A percentile compares a stretch with the other conserved stretches of the same genome.
These are phyloP conservation scores for Picochlorum sp. DNA, from an alignment of 139 green algal genomes.

Conservation along the genomic window DNA sequence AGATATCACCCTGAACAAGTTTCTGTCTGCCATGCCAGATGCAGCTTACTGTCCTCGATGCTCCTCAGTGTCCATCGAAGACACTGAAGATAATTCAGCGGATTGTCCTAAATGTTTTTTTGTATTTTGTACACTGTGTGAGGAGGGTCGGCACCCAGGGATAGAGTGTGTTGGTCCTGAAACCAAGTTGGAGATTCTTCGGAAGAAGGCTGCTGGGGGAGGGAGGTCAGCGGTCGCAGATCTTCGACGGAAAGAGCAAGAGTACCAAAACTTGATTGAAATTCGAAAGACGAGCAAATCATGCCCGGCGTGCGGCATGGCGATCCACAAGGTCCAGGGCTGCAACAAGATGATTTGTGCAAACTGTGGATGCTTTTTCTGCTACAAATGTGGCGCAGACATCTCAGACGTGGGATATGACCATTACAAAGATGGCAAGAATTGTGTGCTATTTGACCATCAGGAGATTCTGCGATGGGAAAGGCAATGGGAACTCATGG, in stretches of 20 bases:
- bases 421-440: constrained; percentile 34
- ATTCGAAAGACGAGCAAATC: constrained; percentile 39
- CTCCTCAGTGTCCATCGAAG: constrained; percentile 53
- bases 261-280: constrained; percentile 18
- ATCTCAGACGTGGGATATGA: constrained; percentile 38
- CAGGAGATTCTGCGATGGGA: constrained; percentile 48
- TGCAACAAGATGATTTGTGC: constrained; percentile 88
- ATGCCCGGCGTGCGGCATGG: constrained; percentile 60
- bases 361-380: constrained; percentile 56
- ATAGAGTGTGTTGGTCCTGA: constrained; percentile 33
- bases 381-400: constrained; percentile 40
- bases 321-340: constrained; percentile 53
- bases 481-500: constrained; percentile 11
- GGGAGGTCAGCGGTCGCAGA: constrained; percentile 7
- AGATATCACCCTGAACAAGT: constrained; percentile 56
- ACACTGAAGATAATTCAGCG: constrained; percentile 53
- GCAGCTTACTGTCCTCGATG: constrained; percentile 79
- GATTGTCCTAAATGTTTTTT: constrained; percentile 67
- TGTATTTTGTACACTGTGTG: constrained; percentile 71
- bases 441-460: constrained; percentile 55
- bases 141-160: constrained; percentile 56
- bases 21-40: constrained; percentile 70
- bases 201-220: constrained; percentile 26
- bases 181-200: constrained; percentile 33
- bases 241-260: constrained; percentile 24